Conservation (phyloP, 2,329 filamentous ascomycete genomes). For the Trichoderma endophyticum region DNA sequence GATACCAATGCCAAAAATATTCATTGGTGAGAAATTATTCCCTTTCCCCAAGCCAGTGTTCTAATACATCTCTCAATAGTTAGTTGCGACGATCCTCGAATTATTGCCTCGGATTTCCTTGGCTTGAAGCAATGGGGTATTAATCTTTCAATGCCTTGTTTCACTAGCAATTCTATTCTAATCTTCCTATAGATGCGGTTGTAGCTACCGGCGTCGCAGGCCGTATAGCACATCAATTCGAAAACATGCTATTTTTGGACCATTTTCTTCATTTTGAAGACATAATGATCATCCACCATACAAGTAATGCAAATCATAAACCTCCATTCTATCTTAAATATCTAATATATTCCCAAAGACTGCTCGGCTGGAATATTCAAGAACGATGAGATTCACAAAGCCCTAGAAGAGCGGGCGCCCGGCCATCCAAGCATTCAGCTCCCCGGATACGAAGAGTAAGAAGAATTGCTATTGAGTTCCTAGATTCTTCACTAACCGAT, state of each 20-base stretch:
- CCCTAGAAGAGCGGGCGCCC: background rate
- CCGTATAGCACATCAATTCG: background rate
- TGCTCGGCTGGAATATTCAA: background rate
- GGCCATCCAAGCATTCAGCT: background rate
- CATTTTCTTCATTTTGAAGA: background rate
- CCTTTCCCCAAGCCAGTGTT: background rate
- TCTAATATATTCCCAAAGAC: background rate
- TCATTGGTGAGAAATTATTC: background rate
- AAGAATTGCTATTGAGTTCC: background rate
- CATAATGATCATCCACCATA: background rate
- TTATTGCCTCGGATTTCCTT: background rate
- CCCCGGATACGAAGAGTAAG: background rate
- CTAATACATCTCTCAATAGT: background rate
- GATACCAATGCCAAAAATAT: constrained; percentile 3
- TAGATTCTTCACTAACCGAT: background rate
- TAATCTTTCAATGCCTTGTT: too few relatives aligned
- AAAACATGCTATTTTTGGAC: background rate
- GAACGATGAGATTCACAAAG: background rate
- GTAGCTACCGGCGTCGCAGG: background rate
- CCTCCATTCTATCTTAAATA: background rate
- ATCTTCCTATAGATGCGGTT: background rate
- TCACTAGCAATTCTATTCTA: background rate
- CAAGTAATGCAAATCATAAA: background rate
- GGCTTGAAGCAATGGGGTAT: background rate
- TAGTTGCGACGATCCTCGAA: background rate